Evolutionary conservation across 108 stramenopile species (phyloP), one percentile per base, ranked within the genome.

Genomic region (Seminavis robusta): DNA sequence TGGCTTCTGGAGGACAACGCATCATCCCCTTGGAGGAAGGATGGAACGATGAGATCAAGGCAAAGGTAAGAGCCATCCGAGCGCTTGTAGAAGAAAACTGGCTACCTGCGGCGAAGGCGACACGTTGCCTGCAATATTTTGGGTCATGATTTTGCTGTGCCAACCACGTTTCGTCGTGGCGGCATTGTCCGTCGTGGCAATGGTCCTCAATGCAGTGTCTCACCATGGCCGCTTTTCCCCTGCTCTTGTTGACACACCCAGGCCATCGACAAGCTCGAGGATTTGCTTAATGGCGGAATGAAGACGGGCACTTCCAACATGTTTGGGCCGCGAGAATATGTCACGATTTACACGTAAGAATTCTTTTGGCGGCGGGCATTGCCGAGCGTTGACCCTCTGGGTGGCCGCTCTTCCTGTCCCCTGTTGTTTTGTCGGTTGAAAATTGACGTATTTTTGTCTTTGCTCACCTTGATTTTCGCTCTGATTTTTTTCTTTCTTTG

Each of bases 1-100:
- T n/a, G n/a, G n/a, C n/a, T n/a, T n/a, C n/a, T n/a, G n/a, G n/a
- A n/a, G n/a, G n/a, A n/a, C 67, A 73, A 39, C 16, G 76, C 45
- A 86, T 90, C 38, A 94, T 94, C 43, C 81, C 79, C 24, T 53
- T 94, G 31, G 90, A 94, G 41, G 89, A 91, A 42, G 93, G 97
- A 10, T 98, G 97, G 95, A 75, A 91, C 46, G 83, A 95, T 36
- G 88, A 94, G 43, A 96, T 98, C 67, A 96, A 94, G 69, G 63
- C 67, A 19, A 90, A 94, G 77, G 95, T 95, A 44, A 81, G 93
- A 66, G 43, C 20, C 50, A 38, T 34, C 34, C 9, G 5, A n/a
- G n/a, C 9, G 9, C 9, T 37, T 10, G 11, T 11, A 37, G 36
- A 37, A 11, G 36, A 37, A 13, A 37, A 13, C 9, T 37, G 36